These are phyloP conservation scores for Vitis hybrid DNA, from an alignment of 177 flowering plant genomes.

Conservation along the genomic window DNA sequence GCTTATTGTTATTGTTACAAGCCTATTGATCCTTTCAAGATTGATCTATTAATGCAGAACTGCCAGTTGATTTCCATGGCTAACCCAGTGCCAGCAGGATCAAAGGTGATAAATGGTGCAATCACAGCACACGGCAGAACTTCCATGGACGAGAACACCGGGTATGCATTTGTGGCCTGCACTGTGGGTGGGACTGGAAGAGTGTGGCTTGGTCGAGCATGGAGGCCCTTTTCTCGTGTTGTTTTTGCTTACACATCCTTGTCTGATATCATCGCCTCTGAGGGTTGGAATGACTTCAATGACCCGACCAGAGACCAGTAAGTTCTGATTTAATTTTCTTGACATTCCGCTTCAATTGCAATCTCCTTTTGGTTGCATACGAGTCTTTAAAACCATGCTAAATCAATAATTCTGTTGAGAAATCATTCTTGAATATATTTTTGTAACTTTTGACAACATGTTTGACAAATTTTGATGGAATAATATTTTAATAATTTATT, in stretches of 20 bases:
- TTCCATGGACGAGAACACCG: slow-evolving; percentile 75
- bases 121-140: slow-evolving; percentile 82
- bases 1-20: no score
- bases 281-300: slow-evolving; percentile 94
- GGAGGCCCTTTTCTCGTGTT: slow-evolving; percentile 88
- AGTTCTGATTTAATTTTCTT: slow-evolving; percentile 1
- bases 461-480: neutral
- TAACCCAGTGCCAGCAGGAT: slow-evolving; percentile 57
- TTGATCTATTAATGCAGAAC: slow-evolving; percentile 33
- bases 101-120: slow-evolving; percentile 59
- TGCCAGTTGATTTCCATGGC: slow-evolving; percentile 80
- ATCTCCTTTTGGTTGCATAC: no score
- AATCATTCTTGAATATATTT: no score
- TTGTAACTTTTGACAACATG: no score
- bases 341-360: no score
- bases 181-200: slow-evolving; percentile 81
- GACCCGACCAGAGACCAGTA: slow-evolving; percentile 85
- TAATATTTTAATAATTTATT: no score
- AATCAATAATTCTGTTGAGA: no score
- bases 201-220: slow-evolving; percentile 92
- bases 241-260: slow-evolving; percentile 63
- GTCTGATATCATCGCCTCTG: slow-evolving; percentile 82
- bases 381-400: no score
- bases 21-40: neutral
- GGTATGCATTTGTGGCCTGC: slow-evolving; percentile 74